Base-by-base conservation (phyloP, 2,329 filamentous ascomycete genomes). In the Trichothecium sympodiale region DNA sequence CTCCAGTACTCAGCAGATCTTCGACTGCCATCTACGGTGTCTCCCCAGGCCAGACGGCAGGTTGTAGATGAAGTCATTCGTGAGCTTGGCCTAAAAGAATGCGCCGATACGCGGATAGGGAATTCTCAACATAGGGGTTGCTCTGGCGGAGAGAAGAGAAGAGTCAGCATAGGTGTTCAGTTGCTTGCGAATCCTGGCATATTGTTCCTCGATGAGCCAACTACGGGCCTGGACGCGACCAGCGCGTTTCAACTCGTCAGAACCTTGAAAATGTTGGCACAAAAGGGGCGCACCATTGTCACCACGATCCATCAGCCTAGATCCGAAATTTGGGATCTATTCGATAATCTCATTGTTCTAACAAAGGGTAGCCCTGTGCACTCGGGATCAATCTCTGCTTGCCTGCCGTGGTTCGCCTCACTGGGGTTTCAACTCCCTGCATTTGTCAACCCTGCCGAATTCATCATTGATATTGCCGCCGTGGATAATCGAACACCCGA, bases 371-470 rank as follows among this genome's bases (percentile, higher is more conserved):
- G 69, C 25, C 74, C 78, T 1, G 71, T 86, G 0, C 88, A 80
- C 46, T 78, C 77, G 16, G 83, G 82, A 0, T 57, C 62, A 1
- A 65, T 69, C 17, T 55, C 62, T 4, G 65, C 69, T 3, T 80
- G 76, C 33, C 52, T 83, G 4, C 57, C 69, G 0, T 80, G 83
- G 64, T 86, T 88, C 43, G 65, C 69, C 8, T 47, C 53, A 3
- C 57, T 71, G 9, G 80, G 77, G 0, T 70, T 79, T 43, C 59
- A 69, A 10, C 58, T 85, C 31, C 82, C 80, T 1, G 61, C 74
- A 0, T 86, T 85, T 46, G 80, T 84, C 31, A 88, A 88, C 45
- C 83, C 83, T 0, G 83, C 83, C 2, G 83, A 88, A 44, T 81
- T 79, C 48, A 55, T 86, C 34, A 80, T 88, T 37, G 83, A 88